Conservation (phyloP, 2,329 filamentous ascomycete species). For the Lecanosticta acicola region DNA sequence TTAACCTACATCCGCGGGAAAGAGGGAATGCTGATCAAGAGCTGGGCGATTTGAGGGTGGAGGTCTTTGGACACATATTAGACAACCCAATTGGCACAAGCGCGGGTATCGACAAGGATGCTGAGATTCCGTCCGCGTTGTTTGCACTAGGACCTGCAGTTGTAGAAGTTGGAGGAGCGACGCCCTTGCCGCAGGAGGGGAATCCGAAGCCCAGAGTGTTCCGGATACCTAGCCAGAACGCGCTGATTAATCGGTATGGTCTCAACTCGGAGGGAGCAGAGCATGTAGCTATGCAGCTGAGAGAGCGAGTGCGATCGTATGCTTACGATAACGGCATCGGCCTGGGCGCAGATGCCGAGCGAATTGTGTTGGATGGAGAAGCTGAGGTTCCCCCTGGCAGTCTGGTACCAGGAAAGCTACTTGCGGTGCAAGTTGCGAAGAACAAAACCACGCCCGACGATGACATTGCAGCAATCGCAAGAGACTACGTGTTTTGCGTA, state of each 20-base stretch:
- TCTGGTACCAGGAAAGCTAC: constrained; percentile 65
- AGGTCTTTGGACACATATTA: constrained; percentile 71
- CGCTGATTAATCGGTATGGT: constrained; percentile 91
- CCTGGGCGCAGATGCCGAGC: constrained; percentile 57
- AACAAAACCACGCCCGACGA: constrained; percentile 86
- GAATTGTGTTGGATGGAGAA: constrained; percentile 68
- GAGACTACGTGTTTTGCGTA: constrained; percentile 85
- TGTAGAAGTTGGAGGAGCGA: constrained; percentile 89
- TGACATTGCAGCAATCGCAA: constrained; percentile 74
- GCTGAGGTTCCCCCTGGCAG: constrained; percentile 77
- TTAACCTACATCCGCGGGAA: constrained; percentile 77
- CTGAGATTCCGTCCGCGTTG: constrained; percentile 76
- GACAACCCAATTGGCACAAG: constrained; percentile 88
- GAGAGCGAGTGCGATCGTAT: constrained; percentile 71
- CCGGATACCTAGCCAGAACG: constrained; percentile 73
- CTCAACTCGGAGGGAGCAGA: constrained; percentile 90
- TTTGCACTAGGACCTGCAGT: constrained; percentile 79
- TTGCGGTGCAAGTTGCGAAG: constrained; percentile 93
- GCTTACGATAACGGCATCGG: constrained; percentile 66
- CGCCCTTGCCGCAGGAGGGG: constrained; percentile 77
- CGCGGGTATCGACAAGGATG: constrained; percentile 93
- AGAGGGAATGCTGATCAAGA: constrained; percentile 56
- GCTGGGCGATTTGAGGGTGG: constrained; percentile 48
- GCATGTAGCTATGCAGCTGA: constrained; percentile 70
- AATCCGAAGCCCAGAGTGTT: constrained; percentile 88